Evolutionary conservation across 257 asterid genomes (phyloP), one percentile per base, ranked within the genome.

Genomic region (Apocynum venetum): DNA sequence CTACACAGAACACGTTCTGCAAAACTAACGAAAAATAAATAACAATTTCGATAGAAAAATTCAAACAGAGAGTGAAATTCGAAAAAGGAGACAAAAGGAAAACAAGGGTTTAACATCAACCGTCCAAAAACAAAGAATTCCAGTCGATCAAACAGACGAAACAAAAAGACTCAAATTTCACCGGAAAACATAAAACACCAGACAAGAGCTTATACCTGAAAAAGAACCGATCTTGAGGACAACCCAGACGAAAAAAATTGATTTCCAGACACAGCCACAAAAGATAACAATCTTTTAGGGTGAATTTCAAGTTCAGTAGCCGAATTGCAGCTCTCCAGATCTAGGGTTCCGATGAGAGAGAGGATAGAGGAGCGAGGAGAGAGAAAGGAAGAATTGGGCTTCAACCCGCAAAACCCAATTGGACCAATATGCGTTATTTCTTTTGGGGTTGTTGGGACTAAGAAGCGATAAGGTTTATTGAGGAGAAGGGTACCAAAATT

Each of bases 381-480:
- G 94, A 88, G 90, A 86, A 81, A 78, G 83, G 53, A 65, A 57
- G 83, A 83, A 86, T 92, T 92, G 97, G 97, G 96, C 97, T 92
- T 89, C 82, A 85, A 76, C 84, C 85, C 80, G 81, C 47, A 53
- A 44, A 56, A 76, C 65, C 78, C 38, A 85, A 90, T 81, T 94
- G 97, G 97, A 90, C 97, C 89, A 41, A 4, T 5, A 7, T 19
- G 51, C 57, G 48, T 49, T 82, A 7, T 53, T 69, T 70, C 47
- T 3, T 80, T 84, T 83, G 79, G 83, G 85, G 84, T 72, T 64
- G 81, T 72, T 82, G 65, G 83, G 85, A 64, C 82, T 71, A 82
- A 49, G 68, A 75, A 75, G 61, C 51, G 91, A 86, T 86, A 83
- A 87, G 87, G 90, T 84, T 86, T 80, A 78, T 75, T 82, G 73